phyloP scores from a whole-genome alignment of 768 basidiomycete genomes.

The Boletus tomentosulus region DNA sequence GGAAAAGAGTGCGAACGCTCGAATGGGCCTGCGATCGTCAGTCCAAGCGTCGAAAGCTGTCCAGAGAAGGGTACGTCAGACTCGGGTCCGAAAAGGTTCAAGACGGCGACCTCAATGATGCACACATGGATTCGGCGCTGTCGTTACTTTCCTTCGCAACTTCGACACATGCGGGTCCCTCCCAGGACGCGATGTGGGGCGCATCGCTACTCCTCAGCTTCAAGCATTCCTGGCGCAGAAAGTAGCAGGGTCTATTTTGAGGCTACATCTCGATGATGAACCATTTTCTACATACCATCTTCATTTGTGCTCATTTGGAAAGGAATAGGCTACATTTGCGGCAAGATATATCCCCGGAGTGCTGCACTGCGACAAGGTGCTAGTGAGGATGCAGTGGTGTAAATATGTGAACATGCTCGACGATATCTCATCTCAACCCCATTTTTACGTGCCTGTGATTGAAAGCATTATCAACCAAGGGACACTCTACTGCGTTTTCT shows the following conservation, averaged over 20 bases:
- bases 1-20: constrained; percentile 32
- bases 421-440: constrained; percentile 17
- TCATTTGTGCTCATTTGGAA: constrained; percentile 10
- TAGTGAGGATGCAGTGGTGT: constrained; percentile 24
- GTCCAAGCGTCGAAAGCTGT: constrained; percentile 33
- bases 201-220: constrained; percentile 27
- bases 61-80: constrained; percentile 14
- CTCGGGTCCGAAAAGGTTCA: constrained; percentile 18
- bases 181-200: constrained; percentile 25
- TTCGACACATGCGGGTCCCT: neutral
- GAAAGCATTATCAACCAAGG: constrained; percentile 20
- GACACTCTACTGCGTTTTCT: constrained; percentile 34
- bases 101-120: constrained; percentile 6
- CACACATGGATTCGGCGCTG: constrained; percentile 24
- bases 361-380: constrained; percentile 26
- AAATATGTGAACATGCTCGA: constrained; percentile 28
- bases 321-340: constrained; percentile 28
- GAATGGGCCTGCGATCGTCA: constrained; percentile 45
- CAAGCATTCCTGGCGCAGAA: constrained; percentile 28
- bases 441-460: constrained; percentile 12
- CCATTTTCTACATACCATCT: constrained; percentile 25
- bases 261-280: constrained; percentile 15
- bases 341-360: constrained; percentile 16
- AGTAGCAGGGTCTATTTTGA: constrained; percentile 18
- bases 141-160: constrained; percentile 30